Conservation (phyloP, 345 rosid species). For the Moricandia moricandioides region DNA sequence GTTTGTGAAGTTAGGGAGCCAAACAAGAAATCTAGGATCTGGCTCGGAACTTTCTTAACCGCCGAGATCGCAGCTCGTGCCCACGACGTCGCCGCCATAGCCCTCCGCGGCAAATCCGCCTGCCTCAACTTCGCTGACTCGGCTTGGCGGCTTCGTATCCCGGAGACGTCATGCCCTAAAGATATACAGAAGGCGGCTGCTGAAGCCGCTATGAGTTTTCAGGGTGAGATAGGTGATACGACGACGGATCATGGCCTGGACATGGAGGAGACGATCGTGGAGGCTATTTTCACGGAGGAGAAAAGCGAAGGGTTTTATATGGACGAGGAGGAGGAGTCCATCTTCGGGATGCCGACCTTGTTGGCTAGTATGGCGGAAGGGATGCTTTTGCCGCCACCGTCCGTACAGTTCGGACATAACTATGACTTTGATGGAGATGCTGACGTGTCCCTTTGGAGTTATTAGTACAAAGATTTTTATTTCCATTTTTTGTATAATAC, state of each 20-base stretch:
- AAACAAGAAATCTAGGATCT: slow-evolving; percentile 75
- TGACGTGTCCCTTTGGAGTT: slow-evolving; percentile 63
- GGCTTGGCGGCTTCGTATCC: slow-evolving; percentile 64
- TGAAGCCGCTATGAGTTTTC: slow-evolving; percentile 27
- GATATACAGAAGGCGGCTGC: slow-evolving; percentile 56
- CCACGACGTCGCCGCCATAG: slow-evolving; percentile 79
- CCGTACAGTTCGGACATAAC: slow-evolving; percentile 18
- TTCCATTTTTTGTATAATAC: not conserved
- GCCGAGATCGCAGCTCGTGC: slow-evolving; percentile 93
- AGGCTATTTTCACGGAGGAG: slow-evolving; percentile 2
- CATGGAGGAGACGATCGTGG: not conserved
- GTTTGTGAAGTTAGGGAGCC: slow-evolving; percentile 87
- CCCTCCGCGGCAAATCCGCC: slow-evolving; percentile 66
- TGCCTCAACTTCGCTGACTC: slow-evolving; percentile 93
- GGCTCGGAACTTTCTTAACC: slow-evolving; percentile 72
- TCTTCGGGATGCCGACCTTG: slow-evolving; percentile 60
- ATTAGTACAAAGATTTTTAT: not conserved
- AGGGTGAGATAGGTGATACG: not conserved
- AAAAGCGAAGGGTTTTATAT: slow-evolving; percentile 36
- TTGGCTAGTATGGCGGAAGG: slow-evolving; percentile 69
- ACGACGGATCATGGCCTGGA: slow-evolving; percentile 8
- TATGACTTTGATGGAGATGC: slow-evolving; percentile 34
- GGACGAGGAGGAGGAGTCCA: slow-evolving; percentile 50
- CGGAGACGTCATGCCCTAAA: slow-evolving; percentile 52
- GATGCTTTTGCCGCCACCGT: slow-evolving; percentile 69